Evolutionary conservation across 2,329 filamentous ascomycete genomes (phyloP), one percentile per base, ranked within the genome.

Genomic region (Lasiodiplodia gonubiensis): DNA sequence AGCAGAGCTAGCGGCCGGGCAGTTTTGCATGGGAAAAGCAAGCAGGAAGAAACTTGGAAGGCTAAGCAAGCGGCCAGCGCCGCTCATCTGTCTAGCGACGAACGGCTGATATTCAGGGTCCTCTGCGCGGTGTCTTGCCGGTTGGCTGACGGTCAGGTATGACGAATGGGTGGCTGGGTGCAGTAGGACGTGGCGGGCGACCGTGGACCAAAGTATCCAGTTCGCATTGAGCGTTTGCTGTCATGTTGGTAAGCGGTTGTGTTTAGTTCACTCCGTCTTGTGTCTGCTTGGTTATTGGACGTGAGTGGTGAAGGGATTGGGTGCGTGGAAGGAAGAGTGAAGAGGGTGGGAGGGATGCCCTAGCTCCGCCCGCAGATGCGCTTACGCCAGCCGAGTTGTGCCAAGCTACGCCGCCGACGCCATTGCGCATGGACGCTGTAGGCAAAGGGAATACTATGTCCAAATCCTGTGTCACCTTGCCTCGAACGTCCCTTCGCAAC

Each of bases 351-450:
- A 54, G 35, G 54, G 54, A 42, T 33, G 33, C 33, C 42, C 42
- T 14, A 46, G 53, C n/a, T 39, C n/a, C 37, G 33, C 54, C 23
- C 33, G 18, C 39, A 46, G 21, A 35, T 21, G 27, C 12, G 49
- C 59, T 51, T 51, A 63, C 59, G 59, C 59, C 59, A 63, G 59
- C 59, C 59, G 59, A 63, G 39, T 27, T 16, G n/a, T n/a, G 59
- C 59, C 59, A 63, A 52, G 59, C 42, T 25, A 18, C 59, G 59
- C 59, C 59, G 59, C 59, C 59, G 59, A 63, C 59, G 59, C 59
- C 42, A 63, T 63, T 2, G 46, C n/a, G 59, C 59, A 51, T 63
- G 59, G 57, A 61, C 25, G 30, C 49, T n/a, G 33, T n/a, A 37
- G 27, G 53, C 12, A 21, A 25, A 52, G 49, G 25, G 30, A 33